A percentile compares a stretch with the other conserved stretches of the same genome.
These are phyloP conservation scores for Aspergillus campestris DNA, from an alignment of 495 filamentous ascomycete genomes.

Conservation along the genomic window DNA sequence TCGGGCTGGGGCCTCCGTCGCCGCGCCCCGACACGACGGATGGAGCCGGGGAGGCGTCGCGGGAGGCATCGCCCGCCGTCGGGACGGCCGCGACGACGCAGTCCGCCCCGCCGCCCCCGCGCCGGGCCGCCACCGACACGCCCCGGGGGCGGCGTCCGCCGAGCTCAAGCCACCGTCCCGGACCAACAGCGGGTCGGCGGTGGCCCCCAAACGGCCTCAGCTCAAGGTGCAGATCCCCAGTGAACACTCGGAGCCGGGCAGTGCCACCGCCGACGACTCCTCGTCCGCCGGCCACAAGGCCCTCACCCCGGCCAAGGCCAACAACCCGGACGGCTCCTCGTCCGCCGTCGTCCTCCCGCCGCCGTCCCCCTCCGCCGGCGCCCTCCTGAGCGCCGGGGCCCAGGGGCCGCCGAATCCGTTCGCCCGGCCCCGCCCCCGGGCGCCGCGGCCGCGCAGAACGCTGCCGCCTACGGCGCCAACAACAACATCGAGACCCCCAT, in stretches of 20 bases:
- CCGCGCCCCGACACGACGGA: conserved; percentile 32
- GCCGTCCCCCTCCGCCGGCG: conserved; percentile 80
- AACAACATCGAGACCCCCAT: conserved; percentile 90
- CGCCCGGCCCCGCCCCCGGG: conserved; percentile 67
- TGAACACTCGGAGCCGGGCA: conserved; percentile 76
- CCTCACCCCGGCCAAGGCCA: conserved; percentile 39
- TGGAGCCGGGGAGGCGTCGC: conserved; percentile 30
- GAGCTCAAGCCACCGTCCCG: conserved; percentile 66
- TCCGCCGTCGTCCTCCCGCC: conserved; percentile 78
- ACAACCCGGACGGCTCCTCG: conserved; percentile 46
- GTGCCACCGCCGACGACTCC: conserved; percentile 65
- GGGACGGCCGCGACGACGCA: conserved; percentile 9
- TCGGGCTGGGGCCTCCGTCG: conserved; percentile 48
- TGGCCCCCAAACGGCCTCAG: conserved; percentile 62
- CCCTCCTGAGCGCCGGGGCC: conserved; percentile 83
- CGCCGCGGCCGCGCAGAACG: conserved; percentile 24
- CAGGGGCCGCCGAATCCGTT: conserved; percentile 93
- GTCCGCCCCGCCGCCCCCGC: conserved; percentile 33
- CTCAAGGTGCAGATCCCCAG: conserved; percentile 92
- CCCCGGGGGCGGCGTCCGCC: conserved; percentile 38
- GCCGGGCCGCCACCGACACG: conserved; percentile 40
- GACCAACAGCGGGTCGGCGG: conserved; percentile 52
- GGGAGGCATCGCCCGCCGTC: conserved; percentile 34
- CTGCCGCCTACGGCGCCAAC: conserved; percentile 48
- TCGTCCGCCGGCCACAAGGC: conserved; percentile 56